A percentile compares a stretch with the other conserved stretches of the same genome.
Evolutionary conservation across 192 early-diverging fungal species (phyloP).

Genomic region (Oehlia diaphana): DNA sequence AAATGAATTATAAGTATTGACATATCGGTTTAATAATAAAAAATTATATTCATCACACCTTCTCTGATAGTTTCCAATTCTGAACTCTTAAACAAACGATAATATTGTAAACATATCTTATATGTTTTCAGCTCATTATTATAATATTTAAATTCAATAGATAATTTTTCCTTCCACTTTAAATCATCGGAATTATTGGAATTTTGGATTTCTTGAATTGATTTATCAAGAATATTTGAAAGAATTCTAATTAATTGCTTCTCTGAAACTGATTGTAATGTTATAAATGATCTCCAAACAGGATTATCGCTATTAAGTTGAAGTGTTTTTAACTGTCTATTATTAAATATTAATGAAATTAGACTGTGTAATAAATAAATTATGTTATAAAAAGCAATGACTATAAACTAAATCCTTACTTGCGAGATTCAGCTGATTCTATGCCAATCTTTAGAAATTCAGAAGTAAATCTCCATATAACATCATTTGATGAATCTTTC

Average conservation of each 20-base stretch:
- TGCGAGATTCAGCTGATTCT: slow-evolving; percentile 1
- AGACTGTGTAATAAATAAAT: not conserved
- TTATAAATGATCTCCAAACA: not conserved
- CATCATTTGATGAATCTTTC: not conserved
- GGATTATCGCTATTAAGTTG: not conserved
- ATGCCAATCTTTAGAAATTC: not conserved
- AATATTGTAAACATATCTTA: not conserved
- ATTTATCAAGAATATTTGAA: not conserved
- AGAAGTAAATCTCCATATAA: slow-evolving; percentile 8
- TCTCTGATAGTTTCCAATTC: not conserved
- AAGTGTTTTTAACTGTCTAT: not conserved
- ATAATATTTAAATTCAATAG: not conserved
- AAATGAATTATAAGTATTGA: not conserved
- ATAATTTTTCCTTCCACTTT: not conserved
- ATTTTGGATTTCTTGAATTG: not conserved
- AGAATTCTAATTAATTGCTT: not conserved
- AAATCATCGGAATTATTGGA: not conserved
- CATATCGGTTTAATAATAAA: not conserved
- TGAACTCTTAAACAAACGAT: not conserved
- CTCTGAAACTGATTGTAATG: not conserved
- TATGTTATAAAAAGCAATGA: not conserved
- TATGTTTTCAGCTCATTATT: not conserved
- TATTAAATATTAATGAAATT: not conserved
- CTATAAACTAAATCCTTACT: not conserved
- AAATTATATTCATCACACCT: not conserved